Base-by-base conservation (phyloP, 495 filamentous ascomycete species). In the Aspergillus ostianus region DNA sequence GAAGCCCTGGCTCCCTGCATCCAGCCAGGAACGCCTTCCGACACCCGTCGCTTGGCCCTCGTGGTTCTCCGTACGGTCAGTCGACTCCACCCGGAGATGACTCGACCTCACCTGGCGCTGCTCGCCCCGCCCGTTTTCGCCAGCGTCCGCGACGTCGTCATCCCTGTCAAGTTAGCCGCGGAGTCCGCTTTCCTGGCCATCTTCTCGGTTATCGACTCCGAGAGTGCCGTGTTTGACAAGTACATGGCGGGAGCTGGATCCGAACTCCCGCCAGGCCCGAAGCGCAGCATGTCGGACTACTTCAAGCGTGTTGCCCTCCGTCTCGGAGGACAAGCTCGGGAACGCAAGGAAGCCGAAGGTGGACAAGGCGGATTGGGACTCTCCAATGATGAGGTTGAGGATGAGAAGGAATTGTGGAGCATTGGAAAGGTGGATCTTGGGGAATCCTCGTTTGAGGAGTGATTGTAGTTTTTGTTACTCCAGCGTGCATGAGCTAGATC, bases 221-320 rank as follows among this genome's bases (percentile, higher is more conserved):
- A 97, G 63, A 80, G 79, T 45, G 87, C 86, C 60, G 87, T 97
- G 21, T 98, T 97, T 66, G 93, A 98, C 57, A 92, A 92, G 78
- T 98, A 92, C 67, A 85, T 98, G 71, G 75, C 82, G 5, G 83
- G 82, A 15, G 76, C 83, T 36, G 82, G 85, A 19, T 64, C 77
- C 53, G 85, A 84, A 0, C 72, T 96, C 36, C 77, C 84, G 4
- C 77, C 89, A 0, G 86, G 82, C 9, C 84, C 82, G 30, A 95
- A 95, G 82, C 78, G 94, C 57, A 93, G 90, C 70, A 97, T 98
- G 90, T 84, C 87, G 48, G 94, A 98, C 66, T 98, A 98, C 76
- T 98, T 98, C 77, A 97, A 96, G 80, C 82, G 95, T 17, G 87
- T 98, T 47, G 90, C 90, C 15, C 72, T 96, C 57, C 82, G 92